Evolutionary conservation across 768 basidiomycete genomes (phyloP).

Genomic region (Cystobasidium tubakii): DNA sequence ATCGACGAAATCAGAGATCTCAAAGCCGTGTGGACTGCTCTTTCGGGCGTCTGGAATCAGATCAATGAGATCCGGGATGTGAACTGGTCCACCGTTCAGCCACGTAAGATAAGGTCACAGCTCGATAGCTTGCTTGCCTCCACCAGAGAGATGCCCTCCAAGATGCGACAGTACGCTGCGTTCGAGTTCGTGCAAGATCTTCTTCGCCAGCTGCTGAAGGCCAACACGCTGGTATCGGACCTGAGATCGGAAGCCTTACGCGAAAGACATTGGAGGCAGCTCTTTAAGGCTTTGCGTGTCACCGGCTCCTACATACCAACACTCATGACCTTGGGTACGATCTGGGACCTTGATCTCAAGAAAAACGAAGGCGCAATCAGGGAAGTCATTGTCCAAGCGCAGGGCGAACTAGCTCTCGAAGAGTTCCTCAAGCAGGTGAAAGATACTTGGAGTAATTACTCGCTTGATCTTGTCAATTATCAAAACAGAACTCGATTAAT

Average conservation of each 20-base stretch:
- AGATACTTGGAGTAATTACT: constrained; percentile 93
- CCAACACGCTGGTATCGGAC: constrained; percentile 82
- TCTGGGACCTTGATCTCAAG: constrained; percentile 94
- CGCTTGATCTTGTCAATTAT: constrained; percentile 91
- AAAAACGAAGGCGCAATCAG: constrained; percentile 84
- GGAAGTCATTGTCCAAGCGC: constrained; percentile 92
- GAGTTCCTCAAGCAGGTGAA: constrained; percentile 61
- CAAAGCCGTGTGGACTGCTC: constrained; percentile 97
- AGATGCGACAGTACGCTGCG: constrained; percentile 98
- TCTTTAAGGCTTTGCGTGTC: constrained; percentile 80
- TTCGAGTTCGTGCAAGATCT: constrained; percentile 97
- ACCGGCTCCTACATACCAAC: constrained; percentile 69
- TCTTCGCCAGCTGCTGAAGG: constrained; percentile 75
- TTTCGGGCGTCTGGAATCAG: constrained; percentile 94
- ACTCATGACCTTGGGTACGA: constrained; percentile 89
- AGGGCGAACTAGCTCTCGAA: constrained; percentile 66
- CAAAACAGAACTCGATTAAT: constrained; percentile 98
- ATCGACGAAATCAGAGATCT: constrained; percentile 92
- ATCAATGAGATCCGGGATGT: constrained; percentile 80
- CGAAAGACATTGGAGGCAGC: constrained; percentile 95
- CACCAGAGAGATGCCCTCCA: constrained; percentile 98
- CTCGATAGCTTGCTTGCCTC: constrained; percentile 82
- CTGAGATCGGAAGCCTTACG: constrained; percentile 94
- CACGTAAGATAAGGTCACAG: constrained; percentile 87
- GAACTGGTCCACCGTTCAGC: constrained; percentile 81